Evolutionary conservation across 352 stramenopile species (phyloP), one percentile per base, ranked within the genome.

Genomic region (Globisporangium solare): DNA sequence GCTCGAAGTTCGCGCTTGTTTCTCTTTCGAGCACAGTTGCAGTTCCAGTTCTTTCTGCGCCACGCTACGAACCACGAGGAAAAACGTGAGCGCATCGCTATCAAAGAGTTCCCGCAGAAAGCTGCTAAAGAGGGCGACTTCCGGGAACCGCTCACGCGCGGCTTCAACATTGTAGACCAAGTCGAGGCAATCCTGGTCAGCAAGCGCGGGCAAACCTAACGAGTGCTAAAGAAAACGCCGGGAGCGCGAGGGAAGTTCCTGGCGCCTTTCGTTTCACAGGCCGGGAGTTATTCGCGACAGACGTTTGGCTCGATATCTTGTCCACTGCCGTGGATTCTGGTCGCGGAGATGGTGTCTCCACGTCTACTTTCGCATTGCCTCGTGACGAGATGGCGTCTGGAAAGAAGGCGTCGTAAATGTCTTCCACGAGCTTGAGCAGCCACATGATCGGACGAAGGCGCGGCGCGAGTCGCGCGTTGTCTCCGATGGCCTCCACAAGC

Each of bases 81-180:
- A 89, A 64, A 92, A 89, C 2, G 89, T 49, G 10, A 89, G 60
- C 10, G 66, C 61, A 45, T 94, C 83, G 12, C 83, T 64, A 57
- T 89, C 77, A 22, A 79, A 71, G 10, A 94, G 61, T 49, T 94
- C 83, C 1, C 81, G 73, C 40, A 94, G 22, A 49, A 92, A 94
- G 0, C 64, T 70, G 3, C 68, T 67, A 42, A 94, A 94, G 27
- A 82, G 35, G 8, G 69, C 60, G 18, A 87, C 66, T 7, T 78
- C 63, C 0, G 72, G 70, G 24, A 86, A 86, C 6, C 58, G 49
- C 10, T 86, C 72, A 4, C 74, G 61, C n/a, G 22, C 54, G 1
- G 69, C 35, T 43, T 92, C 83, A 5, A 84, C 52, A 39, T 88
- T 94, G 53, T 73, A 75, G 47, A 89, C 68, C n/a, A 94, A 56